Evolutionary conservation across 2,329 filamentous ascomycete genomes (phyloP).

Genomic region (Cercospora sojina): DNA sequence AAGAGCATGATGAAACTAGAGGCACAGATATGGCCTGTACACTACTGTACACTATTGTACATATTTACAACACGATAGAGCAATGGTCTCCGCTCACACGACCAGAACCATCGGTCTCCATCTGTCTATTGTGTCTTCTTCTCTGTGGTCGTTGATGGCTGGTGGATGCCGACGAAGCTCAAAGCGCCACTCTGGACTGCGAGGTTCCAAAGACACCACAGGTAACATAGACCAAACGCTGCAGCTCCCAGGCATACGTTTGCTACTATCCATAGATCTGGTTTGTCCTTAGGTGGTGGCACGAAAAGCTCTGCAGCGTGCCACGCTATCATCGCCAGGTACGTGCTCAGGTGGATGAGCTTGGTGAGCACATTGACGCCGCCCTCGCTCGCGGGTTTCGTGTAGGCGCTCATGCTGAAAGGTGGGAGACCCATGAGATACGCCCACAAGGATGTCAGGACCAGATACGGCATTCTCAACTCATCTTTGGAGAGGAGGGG

Average conservation of each 20-base stretch:
- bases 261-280: slow-evolving; percentile 89
- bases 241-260: slow-evolving; percentile 85
- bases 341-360: slow-evolving; percentile 73
- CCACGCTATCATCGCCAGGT: slow-evolving; percentile 75
- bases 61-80: slow-evolving; percentile 14
- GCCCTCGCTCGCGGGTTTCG: slow-evolving; percentile 20
- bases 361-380: slow-evolving; percentile 46
- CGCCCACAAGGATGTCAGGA: slow-evolving; percentile 83
- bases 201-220: slow-evolving; percentile 82
- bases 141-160: slow-evolving; percentile 30
- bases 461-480: slow-evolving; percentile 77
- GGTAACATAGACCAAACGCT: slow-evolving; percentile 82
- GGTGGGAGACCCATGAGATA: slow-evolving; percentile 88
- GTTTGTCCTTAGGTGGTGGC: slow-evolving; percentile 69
- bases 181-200: slow-evolving; percentile 57
- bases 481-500: slow-evolving; percentile 84
- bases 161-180: slow-evolving; percentile 20
- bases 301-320: slow-evolving; percentile 72
- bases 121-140: slow-evolving; percentile 43
- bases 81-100: slow-evolving; percentile 13
- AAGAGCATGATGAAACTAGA: slow-evolving; percentile 6
- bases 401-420: slow-evolving; percentile 66
- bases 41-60: slow-evolving; percentile 22
- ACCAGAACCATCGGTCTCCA: background rate
- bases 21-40: slow-evolving; percentile 12